Evolutionary conservation across 805 yeast species (phyloP).

Genomic region (Jamesozyma jinghongensis): DNA sequence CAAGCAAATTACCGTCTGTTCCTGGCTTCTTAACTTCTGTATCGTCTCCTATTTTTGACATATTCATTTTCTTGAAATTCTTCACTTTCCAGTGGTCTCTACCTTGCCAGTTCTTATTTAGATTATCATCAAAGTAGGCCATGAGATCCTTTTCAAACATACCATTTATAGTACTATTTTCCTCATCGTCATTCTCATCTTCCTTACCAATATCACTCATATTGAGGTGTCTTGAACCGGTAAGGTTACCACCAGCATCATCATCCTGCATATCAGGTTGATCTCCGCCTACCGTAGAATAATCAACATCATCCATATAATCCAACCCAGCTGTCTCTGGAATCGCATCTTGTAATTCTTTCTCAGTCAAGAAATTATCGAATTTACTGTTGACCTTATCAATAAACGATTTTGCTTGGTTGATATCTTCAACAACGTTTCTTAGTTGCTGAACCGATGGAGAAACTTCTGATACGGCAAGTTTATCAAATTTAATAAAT

Average conservation of each 20-base stretch:
- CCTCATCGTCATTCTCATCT: constrained; percentile 15
- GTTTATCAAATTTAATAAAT: constrained; percentile 21
- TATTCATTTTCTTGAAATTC: constrained; percentile 37
- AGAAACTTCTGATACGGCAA: constrained; percentile 41
- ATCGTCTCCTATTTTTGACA: background rate
- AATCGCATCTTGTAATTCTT: constrained; percentile 23
- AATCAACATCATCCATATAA: constrained; percentile 6
- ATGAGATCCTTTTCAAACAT: constrained; percentile 53
- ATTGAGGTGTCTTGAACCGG: no score
- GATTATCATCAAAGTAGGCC: constrained; percentile 71
- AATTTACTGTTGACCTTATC: constrained; percentile 33
- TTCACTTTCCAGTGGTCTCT: constrained; percentile 87
- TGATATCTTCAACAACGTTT: constrained; percentile 46
- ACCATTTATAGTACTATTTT: constrained; percentile 7
- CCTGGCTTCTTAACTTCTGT: background rate
- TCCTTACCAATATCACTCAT: constrained; percentile 14
- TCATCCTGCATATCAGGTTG: constrained; percentile 6
- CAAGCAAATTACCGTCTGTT: background rate
- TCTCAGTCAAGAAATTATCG: constrained; percentile 24
- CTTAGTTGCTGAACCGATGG: constrained; percentile 62
- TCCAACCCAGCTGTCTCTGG: constrained; percentile 23
- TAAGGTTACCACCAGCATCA: constrained; percentile 2
- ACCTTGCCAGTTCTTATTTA: constrained; percentile 76
- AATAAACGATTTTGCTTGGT: constrained; percentile 41
- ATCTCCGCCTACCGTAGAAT: background rate